Percentiles rank a stretch among this genome's conserved stretches.
These are phyloP conservation scores for Phanerodontia chrysosporium DNA, from an alignment of 768 basidiomycete genomes.

Conservation along the genomic window DNA sequence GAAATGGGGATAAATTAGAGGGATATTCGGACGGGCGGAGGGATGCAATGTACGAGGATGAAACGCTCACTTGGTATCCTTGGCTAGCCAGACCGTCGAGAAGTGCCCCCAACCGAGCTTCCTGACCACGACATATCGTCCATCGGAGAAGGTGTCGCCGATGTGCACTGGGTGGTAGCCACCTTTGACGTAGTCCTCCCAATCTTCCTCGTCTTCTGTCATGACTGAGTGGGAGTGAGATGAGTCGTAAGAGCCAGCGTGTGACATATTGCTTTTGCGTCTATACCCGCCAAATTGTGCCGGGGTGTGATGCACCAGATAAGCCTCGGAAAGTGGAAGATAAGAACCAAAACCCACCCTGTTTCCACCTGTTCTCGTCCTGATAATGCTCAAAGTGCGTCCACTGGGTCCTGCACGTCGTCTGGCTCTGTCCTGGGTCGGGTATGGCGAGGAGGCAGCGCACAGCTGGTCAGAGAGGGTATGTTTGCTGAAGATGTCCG, in stretches of 20 bases:
- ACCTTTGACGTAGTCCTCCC: conserved; percentile 73
- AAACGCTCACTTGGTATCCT: conserved; percentile 66
- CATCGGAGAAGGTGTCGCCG: conserved; percentile 85
- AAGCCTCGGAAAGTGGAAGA: conserved; percentile 3
- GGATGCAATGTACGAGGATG: conserved; percentile 1
- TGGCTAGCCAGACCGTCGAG: conserved; percentile 89
- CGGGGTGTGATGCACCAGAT: conserved; percentile 8
- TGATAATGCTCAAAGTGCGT: not conserved
- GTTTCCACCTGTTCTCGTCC: not conserved
- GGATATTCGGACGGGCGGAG: not conserved
- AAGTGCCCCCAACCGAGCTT: conserved; percentile 98
- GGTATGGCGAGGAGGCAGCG: not conserved
- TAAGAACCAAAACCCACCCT: conserved; percentile 10
- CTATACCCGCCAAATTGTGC: conserved; percentile 5
- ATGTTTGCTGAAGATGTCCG: conserved; percentile 4
- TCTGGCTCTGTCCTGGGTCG: not conserved
- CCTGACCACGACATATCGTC: conserved; percentile 83
- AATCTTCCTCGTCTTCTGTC: conserved; percentile 91
- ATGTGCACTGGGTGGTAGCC: conserved; percentile 94
- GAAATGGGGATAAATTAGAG: conserved; percentile 5
- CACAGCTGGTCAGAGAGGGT: not conserved
- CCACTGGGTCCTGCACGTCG: not conserved
- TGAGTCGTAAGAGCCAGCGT: conserved; percentile 41
- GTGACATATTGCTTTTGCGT: conserved; percentile 24
- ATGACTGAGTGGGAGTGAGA: conserved; percentile 73